Percentiles rank a stretch among this genome's conserved stretches.
phyloP scores from a whole-genome alignment of 2,329 filamentous ascomycete species.

The Penicillium sclerotiorum region DNA sequence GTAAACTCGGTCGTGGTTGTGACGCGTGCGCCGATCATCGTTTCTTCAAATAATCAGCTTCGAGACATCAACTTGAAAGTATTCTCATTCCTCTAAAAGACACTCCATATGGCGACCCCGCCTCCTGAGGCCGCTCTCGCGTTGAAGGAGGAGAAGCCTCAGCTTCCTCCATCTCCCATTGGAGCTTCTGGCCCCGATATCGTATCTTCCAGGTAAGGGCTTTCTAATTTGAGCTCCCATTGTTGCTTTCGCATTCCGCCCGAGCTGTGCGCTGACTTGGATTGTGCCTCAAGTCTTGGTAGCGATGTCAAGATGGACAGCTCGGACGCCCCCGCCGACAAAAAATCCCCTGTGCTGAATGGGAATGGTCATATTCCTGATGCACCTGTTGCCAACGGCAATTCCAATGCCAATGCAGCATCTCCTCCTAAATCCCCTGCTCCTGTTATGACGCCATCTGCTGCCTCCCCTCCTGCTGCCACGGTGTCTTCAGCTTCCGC shows the following conservation, averaged over 20 bases:
- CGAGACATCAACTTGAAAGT: slow-evolving; percentile 14
- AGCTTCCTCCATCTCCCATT: slow-evolving; percentile 40
- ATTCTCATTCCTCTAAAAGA: slow-evolving; percentile 13
- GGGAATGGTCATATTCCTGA: slow-evolving; percentile 26
- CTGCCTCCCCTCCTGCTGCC: slow-evolving; percentile 9
- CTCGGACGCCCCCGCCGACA: slow-evolving; percentile 16
- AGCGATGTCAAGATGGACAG: slow-evolving; percentile 28
- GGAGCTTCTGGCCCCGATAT: slow-evolving; percentile 33
- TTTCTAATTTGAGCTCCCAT: background rate
- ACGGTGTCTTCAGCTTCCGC: slow-evolving; percentile 1
- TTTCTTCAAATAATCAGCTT: slow-evolving; percentile 15
- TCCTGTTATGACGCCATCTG: slow-evolving; percentile 10
- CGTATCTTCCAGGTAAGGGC: slow-evolving; percentile 34
- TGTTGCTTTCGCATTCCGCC: background rate
- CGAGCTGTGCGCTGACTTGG: slow-evolving; percentile 8
- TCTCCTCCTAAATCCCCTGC: slow-evolving; percentile 36
- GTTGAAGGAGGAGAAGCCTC: slow-evolving; percentile 46
- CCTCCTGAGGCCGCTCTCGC: slow-evolving; percentile 43
- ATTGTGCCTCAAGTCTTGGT: slow-evolving; percentile 23
- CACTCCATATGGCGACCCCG: slow-evolving; percentile 45
- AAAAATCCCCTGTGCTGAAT: slow-evolving; percentile 30
- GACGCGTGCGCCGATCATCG: too few species aligned
- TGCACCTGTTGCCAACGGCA: slow-evolving; percentile 33
- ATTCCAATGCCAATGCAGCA: slow-evolving; percentile 22
- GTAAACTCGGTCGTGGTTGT: background rate